Evolutionary conservation across 345 rosid genomes (phyloP).

Genomic region (Stellera chamaejasme): DNA sequence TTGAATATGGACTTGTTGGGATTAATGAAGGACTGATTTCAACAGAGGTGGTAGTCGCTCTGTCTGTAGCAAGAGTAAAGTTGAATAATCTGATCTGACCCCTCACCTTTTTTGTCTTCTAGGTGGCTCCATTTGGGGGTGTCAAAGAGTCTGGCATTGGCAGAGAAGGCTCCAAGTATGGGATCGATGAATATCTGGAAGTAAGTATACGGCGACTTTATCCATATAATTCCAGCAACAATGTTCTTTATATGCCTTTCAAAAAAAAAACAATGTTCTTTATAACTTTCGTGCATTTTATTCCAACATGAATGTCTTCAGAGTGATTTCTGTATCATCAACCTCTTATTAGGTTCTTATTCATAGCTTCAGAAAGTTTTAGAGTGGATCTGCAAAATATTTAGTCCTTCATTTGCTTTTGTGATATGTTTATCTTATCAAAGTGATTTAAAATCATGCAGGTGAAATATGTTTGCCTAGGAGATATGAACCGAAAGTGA

Average conservation of each 20-base stretch:
- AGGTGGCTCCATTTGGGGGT: slow-evolving; percentile 99
- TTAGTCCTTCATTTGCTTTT: not conserved
- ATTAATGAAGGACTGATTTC: slow-evolving; percentile 90
- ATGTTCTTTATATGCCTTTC: no score
- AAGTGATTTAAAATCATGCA: slow-evolving; percentile 21
- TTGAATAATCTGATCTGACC: slow-evolving; percentile 7
- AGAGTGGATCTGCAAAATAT: not conserved
- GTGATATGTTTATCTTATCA: not conserved
- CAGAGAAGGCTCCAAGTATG: slow-evolving; percentile 97
- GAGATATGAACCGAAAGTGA: slow-evolving; percentile 70
- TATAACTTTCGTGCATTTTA: no score
- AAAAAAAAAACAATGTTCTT: no score
- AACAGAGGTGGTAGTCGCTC: slow-evolving; percentile 55
- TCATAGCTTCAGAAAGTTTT: not conserved
- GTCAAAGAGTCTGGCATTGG: slow-evolving; percentile 95
- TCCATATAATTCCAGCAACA: no score
- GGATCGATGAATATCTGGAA: slow-evolving; percentile 89
- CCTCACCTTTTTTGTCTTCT: slow-evolving; percentile 8
- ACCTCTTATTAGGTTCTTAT: not conserved
- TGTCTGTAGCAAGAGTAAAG: slow-evolving; percentile 1
- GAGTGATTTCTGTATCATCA: no score
- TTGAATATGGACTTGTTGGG: slow-evolving; percentile 85
- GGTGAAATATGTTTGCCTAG: slow-evolving; percentile 79
- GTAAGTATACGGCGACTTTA: slow-evolving; percentile 27
- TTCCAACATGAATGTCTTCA: no score